Percentiles rank a stretch among this genome's conserved stretches.
Evolutionary conservation across 1,284 basidiomycete species (phyloP).

Genomic region (Exobasidium cylindrosporum): DNA sequence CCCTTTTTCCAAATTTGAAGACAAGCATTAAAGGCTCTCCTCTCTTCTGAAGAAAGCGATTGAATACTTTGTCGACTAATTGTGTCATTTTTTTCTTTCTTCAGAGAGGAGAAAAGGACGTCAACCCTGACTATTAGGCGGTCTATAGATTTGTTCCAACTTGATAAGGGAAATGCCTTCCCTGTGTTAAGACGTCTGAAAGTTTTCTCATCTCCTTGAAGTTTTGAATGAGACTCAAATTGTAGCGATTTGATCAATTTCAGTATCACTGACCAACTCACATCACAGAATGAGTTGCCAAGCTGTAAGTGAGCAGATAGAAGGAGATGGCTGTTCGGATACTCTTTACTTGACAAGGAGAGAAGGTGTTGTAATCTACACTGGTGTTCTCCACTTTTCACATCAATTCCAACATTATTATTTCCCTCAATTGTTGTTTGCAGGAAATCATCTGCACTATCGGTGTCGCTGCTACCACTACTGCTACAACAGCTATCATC

Average conservation of each 20-base stretch:
- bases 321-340: not conserved
- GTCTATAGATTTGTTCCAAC: not conserved
- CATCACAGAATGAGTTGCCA: not conserved
- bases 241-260: not conserved
- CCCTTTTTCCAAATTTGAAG: not conserved
- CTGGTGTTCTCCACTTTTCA: not conserved
- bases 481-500: too few species aligned
- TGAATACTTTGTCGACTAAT: not conserved
- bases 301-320: not conserved
- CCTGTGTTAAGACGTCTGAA: not conserved
- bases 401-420: too few species aligned
- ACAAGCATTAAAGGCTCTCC: not conserved
- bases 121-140: not conserved
- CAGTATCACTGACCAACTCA: not conserved
- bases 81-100: not conserved
- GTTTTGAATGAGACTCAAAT: not conserved
- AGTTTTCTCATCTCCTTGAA: not conserved
- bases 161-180: not conserved
- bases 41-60: not conserved
- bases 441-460: too few species aligned
- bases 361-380: not conserved
- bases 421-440: too few species aligned
- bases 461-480: too few species aligned
- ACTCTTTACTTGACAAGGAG: not conserved
- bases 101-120: not conserved